Evolutionary conservation across 192 early-diverging fungal species (phyloP).

Genomic region (Pilobolus umbonatus): DNA sequence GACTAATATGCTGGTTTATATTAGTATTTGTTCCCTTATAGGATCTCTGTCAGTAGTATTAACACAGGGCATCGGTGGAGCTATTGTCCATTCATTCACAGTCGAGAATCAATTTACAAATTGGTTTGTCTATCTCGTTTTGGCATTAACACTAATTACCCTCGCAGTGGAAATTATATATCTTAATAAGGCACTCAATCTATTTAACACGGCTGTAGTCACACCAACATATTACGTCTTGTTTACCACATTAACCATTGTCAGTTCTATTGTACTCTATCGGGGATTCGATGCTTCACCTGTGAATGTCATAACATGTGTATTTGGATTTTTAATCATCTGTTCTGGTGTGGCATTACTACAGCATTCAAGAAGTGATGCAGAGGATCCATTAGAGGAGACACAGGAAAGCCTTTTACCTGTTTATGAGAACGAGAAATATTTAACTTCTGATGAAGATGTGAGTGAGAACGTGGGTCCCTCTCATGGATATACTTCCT

Average conservation of each 20-base stretch:
- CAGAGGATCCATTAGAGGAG: neutral
- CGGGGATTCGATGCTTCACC: conserved; percentile 73
- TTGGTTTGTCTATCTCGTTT: conserved; percentile 79
- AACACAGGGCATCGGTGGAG: conserved; percentile 84
- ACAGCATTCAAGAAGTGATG: conserved; percentile 34
- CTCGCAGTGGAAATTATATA: conserved; percentile 91
- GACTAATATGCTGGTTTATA: conserved; percentile 78
- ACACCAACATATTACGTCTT: conserved; percentile 91
- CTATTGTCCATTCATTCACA: conserved; percentile 81
- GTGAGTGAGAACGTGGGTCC: neutral
- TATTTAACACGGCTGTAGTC: conserved; percentile 88
- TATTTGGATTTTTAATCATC: conserved; percentile 83
- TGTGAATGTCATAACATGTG: conserved; percentile 71
- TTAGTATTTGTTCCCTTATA: conserved; percentile 87
- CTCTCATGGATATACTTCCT: neutral
- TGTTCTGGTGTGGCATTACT: conserved; percentile 87
- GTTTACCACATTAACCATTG: conserved; percentile 90
- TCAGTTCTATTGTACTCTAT: conserved; percentile 84
- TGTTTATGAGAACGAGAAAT: conserved; percentile 14
- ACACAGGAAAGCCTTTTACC: conserved; percentile 6
- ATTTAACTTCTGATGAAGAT: conserved; percentile 11
- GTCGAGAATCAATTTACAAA: conserved; percentile 80
- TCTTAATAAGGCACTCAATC: conserved; percentile 91
- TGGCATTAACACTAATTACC: conserved; percentile 68
- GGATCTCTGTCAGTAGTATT: conserved; percentile 86